Base-by-base conservation (phyloP, 2,329 filamentous ascomycete species). In the Aspergillus bombycis region DNA sequence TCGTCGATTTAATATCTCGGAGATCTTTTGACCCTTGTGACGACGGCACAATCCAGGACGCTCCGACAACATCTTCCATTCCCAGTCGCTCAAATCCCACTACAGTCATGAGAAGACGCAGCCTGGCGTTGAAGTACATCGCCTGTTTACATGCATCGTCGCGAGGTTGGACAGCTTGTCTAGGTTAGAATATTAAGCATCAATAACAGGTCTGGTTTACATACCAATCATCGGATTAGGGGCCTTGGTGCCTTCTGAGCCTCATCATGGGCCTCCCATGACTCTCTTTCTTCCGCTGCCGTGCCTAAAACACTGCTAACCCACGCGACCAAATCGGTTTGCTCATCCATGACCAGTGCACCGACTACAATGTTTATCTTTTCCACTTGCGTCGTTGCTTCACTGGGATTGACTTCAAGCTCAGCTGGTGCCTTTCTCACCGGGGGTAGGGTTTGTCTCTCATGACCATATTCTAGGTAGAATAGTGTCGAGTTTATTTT, bases 391-490 rank as follows among this genome's bases (percentile, higher is more conserved):
- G 83, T 80, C 63, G 80, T 81, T 48, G 90, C 89, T 66, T 91
- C 85, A 1, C 86, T 87, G 50, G 89, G 85, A 71, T 91, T 92
- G 69, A 99, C 91, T 70, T 95, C 91, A 23, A 99, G 83, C 73
- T 96, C 92, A 12, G 91, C 91, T 0, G 89, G 93, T 4, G 92
- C 86, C 68, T 87, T 87, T 11, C 89, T 86, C 50, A 88, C 85
- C n/a, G 84, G 82, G 23, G 85, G 85, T 28, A 89, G 75, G 0
- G 89, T 87, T 68, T 94, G 93, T 73, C 89, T 92, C 72, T 97
- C 93, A 70, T 92, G 91, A 0, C 95, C 95, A 72, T 94, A 93
- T 74, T 98, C 94, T 6, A 99, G 85, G 74, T 93, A 98, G 78
- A 91, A 92, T 0, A 93, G 86, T 0, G 92, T 97, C 53, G 87